Base-by-base conservation (phyloP, 805 yeast species). In the Blastobotrys parvus region DNA sequence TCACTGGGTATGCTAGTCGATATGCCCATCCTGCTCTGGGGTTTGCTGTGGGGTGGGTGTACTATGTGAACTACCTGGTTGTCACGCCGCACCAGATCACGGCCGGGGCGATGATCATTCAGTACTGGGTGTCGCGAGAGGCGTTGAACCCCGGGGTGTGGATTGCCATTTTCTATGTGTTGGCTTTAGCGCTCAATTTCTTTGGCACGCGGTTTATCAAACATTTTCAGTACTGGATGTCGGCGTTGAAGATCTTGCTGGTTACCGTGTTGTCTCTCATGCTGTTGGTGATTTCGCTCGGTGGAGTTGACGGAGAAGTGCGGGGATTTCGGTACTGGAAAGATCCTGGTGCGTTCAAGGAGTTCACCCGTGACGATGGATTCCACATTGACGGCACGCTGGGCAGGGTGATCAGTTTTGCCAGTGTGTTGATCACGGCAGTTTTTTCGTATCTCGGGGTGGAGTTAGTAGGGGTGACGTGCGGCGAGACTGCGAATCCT, bases 371-470 rank as follows among this genome's bases (percentile, higher is more conserved):
- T 8, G 18, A 36, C 3, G 16, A 30, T 20, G 42, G 42, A n/a
- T n/a, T 4, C 21, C n/a, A 30, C 11, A 19, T 17, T 15, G 59
- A 69, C 3, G 90, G 90, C 0, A 55, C 60, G 23, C 53, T 74
- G 42, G 92, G 92, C 18, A 64, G 80, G 46, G 80, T 82, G 51
- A 74, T 80, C 52, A 94, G 89, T 0, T 83, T 83, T 54, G 61
- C 82, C 52, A 72, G 79, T 0, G 81, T 89, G 47, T 59, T 84
- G 35, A 71, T 75, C 40, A 77, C 76, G 47, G 94, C 94, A 4
- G 68, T 82, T 20, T 86, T 81, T 58, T 82, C 90, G 13, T 77
- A 83, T 49, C 84, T 85, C 2, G 95, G 94, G 0, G 92, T 94
- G 1, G 95, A 86, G 61, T 82, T 83, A 53, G 74, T 87, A 29